Percentiles rank a stretch among this genome's conserved stretches.
Conservation (phyloP, 2,329 filamentous ascomycete species). For the Pseudophaeomoniella oleicola region DNA sequence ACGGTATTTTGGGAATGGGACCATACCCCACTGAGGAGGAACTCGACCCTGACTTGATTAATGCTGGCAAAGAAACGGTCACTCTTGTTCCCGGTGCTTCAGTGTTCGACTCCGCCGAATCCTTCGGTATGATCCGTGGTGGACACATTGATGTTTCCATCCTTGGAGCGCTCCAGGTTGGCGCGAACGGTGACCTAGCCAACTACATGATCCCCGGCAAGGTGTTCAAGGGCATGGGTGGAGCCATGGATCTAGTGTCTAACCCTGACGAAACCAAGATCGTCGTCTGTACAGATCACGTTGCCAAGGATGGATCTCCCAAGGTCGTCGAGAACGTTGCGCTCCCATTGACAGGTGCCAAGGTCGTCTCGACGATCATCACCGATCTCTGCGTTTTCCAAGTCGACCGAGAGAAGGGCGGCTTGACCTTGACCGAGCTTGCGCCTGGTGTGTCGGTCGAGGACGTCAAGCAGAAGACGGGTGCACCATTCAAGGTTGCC, state of each 20-base stretch:
- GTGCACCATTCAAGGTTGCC: constrained; percentile 50
- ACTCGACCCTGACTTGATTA: constrained; percentile 67
- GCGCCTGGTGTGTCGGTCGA: constrained; percentile 55
- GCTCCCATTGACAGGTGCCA: constrained; percentile 51
- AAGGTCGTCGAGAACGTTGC: constrained; percentile 53
- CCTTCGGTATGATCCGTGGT: constrained; percentile 75
- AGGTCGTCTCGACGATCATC: constrained; percentile 57
- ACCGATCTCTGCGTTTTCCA: constrained; percentile 64
- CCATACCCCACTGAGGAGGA: constrained; percentile 60
- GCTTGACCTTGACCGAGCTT: constrained; percentile 53
- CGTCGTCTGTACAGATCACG: constrained; percentile 55
- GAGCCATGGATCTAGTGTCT: constrained; percentile 59
- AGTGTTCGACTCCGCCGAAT: constrained; percentile 67
- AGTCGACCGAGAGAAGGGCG: constrained; percentile 54
- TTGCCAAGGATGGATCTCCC: constrained; percentile 51
- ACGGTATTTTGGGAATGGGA: constrained; percentile 72
- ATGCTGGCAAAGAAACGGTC: constrained; percentile 77
- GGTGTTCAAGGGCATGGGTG: constrained; percentile 72
- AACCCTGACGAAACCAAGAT: constrained; percentile 60
- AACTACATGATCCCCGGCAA: constrained; percentile 89
- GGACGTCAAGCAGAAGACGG: constrained; percentile 55
- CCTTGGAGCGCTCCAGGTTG: constrained; percentile 68
- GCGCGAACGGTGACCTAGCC: constrained; percentile 62
- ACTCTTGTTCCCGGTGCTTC: constrained; percentile 63
- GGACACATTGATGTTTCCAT: constrained; percentile 76